These are phyloP conservation scores for Sideroxylon spinosum DNA, from an alignment of 179 eudicot species.

Conservation along the genomic window DNA sequence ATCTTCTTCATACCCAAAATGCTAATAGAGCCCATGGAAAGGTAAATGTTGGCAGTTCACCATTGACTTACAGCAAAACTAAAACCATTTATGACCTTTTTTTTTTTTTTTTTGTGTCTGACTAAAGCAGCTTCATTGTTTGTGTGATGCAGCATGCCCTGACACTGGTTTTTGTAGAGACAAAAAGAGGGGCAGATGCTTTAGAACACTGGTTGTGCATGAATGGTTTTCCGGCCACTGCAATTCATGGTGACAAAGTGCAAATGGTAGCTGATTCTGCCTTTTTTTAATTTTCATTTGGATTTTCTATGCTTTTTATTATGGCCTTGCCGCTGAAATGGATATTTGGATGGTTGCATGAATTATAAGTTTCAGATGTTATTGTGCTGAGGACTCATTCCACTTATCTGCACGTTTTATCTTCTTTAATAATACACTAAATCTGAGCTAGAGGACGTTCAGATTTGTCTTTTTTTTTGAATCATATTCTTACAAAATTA, in stretches of 20 bases:
- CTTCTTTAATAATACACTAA: not conserved
- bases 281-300: constrained; percentile 6
- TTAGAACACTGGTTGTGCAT: constrained; percentile 50
- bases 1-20: constrained; percentile 37
- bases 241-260: constrained; percentile 88
- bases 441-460: not conserved
- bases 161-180: constrained; percentile 74
- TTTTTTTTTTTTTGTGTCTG: not conserved
- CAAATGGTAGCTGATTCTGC: constrained; percentile 47
- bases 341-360: not conserved
- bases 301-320: constrained; percentile 8
- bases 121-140: not conserved
- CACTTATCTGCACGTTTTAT: not conserved
- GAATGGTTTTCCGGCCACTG: constrained; percentile 66
- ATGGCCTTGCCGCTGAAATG: not conserved
- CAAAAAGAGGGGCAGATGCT: constrained; percentile 71
- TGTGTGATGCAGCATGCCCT: constrained; percentile 47
- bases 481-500: not conserved
- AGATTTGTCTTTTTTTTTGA: not conserved
- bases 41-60: constrained; percentile 18
- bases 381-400: not conserved
- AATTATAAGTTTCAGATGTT: not conserved
- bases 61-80: not conserved
- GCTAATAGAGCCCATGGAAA: constrained; percentile 25
- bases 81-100: not conserved